Base-by-base conservation (phyloP, 306 rosid genomes). In the Neltuma alba region DNA sequence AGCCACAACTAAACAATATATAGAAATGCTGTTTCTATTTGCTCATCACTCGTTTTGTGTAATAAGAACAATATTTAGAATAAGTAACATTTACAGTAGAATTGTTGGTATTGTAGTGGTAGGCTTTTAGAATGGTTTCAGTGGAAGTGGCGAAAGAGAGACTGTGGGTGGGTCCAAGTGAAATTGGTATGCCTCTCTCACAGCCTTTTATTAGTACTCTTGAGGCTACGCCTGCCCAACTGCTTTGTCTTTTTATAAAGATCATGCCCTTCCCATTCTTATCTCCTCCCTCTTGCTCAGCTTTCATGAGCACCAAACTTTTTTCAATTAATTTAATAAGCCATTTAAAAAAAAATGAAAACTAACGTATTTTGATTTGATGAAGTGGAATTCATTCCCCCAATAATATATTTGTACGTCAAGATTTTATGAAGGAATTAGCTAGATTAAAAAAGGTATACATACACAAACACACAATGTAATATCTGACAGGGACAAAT, bases 401-500 rank as follows among this genome's bases (percentile, higher is more conserved):
- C 5, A 2, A 20, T 5, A 16, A 57, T 3, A 31, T 45, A 38
- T 27, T 27, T 60, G 11, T 14, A 7, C 9, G n/a, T 15, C 16
- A 61, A 14, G 37, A 61, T 61, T 31, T 61, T 7, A 61, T 28
- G 0, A 23, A 23, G 0, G 31, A 9, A 57, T 11, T 9, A 57
- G 63, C 5, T 54, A 21, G 21, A 31, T 61, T 30, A 14, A 61
- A 3, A 11, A 7, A 33, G 41, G 5, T n/a, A 27, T n/a, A n/a
- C n/a, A n/a, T n/a, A n/a, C n/a, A n/a, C n/a, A n/a, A n/a, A n/a
- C 16, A 27, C 6, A 7, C 41, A 20, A 63, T 7, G 21, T 40
- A 65, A 36, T n/a, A n/a, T 16, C 75, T 28, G 60, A 74, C 62
- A 55, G 31, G 36, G 71, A 57, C 71, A 74, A 80, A 80, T 54